Evolutionary conservation across 768 basidiomycete genomes (phyloP).

Genomic region (Pisolithus albus): DNA sequence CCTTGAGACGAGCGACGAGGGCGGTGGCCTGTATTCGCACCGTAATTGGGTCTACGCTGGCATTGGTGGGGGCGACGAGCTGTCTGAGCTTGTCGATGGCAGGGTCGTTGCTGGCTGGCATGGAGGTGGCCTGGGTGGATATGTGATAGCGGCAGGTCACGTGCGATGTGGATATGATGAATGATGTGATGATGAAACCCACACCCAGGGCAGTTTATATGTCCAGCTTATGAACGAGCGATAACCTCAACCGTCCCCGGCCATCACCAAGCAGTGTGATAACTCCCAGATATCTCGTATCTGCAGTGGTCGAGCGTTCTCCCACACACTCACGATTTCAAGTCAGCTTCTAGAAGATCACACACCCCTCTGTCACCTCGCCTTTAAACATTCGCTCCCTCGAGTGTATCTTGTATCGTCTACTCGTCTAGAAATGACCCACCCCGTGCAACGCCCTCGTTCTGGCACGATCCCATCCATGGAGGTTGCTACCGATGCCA

Average conservation of each 20-base stretch:
- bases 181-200: background rate
- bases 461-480: constrained; percentile 89
- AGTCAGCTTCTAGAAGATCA: no score
- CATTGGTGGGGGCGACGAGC: constrained; percentile 48
- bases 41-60: constrained; percentile 34
- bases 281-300: background rate
- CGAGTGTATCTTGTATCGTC: background rate
- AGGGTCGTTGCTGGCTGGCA: constrained; percentile 26
- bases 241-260: background rate
- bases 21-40: constrained; percentile 64
- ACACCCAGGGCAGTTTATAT: background rate
- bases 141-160: background rate
- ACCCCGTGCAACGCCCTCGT: constrained; percentile 44
- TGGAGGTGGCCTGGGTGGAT: background rate
- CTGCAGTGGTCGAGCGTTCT: no score
- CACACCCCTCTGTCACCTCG: background rate
- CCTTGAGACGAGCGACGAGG: constrained; percentile 74
- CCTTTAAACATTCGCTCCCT: no score
- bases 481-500: constrained; percentile 62
- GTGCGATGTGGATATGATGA: background rate
- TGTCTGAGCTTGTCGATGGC: constrained; percentile 59
- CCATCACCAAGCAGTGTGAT: background rate
- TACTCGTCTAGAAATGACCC: constrained; percentile 12
- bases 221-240: background rate
- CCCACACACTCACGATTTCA: no score